Evolutionary conservation across 2,329 filamentous ascomycete species (phyloP).

Genomic region (Emericellopsis atlantica): DNA sequence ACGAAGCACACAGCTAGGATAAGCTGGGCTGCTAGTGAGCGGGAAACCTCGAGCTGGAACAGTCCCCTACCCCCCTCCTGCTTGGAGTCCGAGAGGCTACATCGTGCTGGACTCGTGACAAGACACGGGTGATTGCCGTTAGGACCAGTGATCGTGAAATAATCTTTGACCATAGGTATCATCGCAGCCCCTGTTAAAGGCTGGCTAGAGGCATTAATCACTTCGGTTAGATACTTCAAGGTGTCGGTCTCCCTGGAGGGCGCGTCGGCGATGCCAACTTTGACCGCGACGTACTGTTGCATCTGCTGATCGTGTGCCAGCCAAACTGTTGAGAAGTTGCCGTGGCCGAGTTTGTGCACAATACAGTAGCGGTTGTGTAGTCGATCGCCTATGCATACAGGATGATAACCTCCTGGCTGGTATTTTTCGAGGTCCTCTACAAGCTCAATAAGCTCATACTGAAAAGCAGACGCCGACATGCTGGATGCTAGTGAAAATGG

Average conservation of each 20-base stretch:
- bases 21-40: conserved; percentile 14
- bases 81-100: conserved; percentile 9
- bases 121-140: conserved; percentile 16
- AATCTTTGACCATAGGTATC: conserved; percentile 5
- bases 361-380: conserved; percentile 15
- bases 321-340: conserved; percentile 17
- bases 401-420: conserved; percentile 22
- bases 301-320: conserved; percentile 13
- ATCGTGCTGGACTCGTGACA: conserved; percentile 10
- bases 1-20: conserved; percentile 14
- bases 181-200: conserved; percentile 1
- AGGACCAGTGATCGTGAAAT: conserved; percentile 11
- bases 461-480: no score
- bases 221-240: conserved; percentile 3
- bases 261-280: conserved; percentile 14
- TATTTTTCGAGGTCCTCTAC: conserved; percentile 15
- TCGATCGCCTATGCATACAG: conserved; percentile 20
- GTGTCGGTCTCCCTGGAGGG: conserved; percentile 8
- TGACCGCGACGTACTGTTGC: conserved; percentile 15
- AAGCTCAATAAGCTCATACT: conserved; percentile 7
- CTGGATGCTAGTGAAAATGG: no score
- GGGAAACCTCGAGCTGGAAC: conserved; percentile 14
- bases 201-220: neutral
- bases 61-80: conserved; percentile 2
- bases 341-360: conserved; percentile 14